Percentiles rank a stretch among this genome's conserved stretches.
Conservation (phyloP, 2,329 filamentous ascomycete genomes). For the Aspergillus aculeatinus region DNA sequence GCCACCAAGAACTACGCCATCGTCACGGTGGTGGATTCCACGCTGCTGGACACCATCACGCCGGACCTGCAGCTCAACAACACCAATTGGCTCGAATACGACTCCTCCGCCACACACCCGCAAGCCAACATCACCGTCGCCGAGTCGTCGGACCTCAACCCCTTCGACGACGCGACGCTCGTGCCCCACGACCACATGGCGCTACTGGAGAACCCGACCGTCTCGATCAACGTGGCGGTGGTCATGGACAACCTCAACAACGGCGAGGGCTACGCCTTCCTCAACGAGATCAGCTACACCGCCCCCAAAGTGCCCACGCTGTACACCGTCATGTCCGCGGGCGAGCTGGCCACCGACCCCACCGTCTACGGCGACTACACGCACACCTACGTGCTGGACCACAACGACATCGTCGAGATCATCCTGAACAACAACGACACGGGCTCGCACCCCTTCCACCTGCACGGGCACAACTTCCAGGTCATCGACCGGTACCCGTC, state of each 20-base stretch:
- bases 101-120: slow-evolving; percentile 49
- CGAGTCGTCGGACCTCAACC: slow-evolving; percentile 52
- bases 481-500: slow-evolving; percentile 58
- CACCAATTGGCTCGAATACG: slow-evolving; percentile 65
- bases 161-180: slow-evolving; percentile 72
- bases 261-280: slow-evolving; percentile 36
- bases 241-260: slow-evolving; percentile 54
- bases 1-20: slow-evolving; percentile 66
- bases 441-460: slow-evolving; percentile 51
- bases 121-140: slow-evolving; percentile 29
- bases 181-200: slow-evolving; percentile 66
- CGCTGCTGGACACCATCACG: slow-evolving; percentile 35
- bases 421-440: slow-evolving; percentile 46
- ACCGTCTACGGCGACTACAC: slow-evolving; percentile 65
- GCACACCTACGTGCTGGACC: slow-evolving; percentile 47
- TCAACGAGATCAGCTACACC: slow-evolving; percentile 30
- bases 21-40: slow-evolving; percentile 36
- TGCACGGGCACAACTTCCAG: slow-evolving; percentile 65
- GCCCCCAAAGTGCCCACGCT: slow-evolving; percentile 26
- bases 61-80: slow-evolving; percentile 34
- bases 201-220: slow-evolving; percentile 60
- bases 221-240: slow-evolving; percentile 67
- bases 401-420: slow-evolving; percentile 45
- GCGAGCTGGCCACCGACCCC: slow-evolving; percentile 52
- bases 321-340: slow-evolving; percentile 28